Conservation (phyloP, 2,329 filamentous ascomycete species). For the Amesomyces nigricolor region DNA sequence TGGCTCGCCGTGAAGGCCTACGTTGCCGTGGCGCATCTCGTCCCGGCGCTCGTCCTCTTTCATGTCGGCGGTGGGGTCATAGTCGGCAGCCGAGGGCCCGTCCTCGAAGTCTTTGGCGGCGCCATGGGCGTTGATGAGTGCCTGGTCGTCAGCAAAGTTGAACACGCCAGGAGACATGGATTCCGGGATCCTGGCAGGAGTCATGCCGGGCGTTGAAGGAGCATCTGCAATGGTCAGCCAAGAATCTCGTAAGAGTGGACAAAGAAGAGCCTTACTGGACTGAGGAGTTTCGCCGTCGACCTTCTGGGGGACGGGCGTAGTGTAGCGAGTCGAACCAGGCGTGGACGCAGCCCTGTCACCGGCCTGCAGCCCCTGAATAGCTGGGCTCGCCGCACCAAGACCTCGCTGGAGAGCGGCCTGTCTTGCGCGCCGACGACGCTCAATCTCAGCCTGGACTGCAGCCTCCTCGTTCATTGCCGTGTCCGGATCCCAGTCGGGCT, state of each 20-base stretch:
- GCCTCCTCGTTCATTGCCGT: slow-evolving; percentile 62
- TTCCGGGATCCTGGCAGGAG: slow-evolving; percentile 36
- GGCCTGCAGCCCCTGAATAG: slow-evolving; percentile 69
- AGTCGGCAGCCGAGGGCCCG: slow-evolving; percentile 86
- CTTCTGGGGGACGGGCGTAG: slow-evolving; percentile 35
- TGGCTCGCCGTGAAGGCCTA: slow-evolving; percentile 43
- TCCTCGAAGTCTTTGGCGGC: slow-evolving; percentile 47
- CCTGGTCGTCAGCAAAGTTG: slow-evolving; percentile 60
- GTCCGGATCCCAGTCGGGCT: slow-evolving; percentile 45
- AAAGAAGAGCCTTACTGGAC: slow-evolving; percentile 38
- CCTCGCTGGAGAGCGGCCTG: slow-evolving; percentile 76
- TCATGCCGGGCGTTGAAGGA: slow-evolving; percentile 34
- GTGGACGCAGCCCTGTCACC: slow-evolving; percentile 55
- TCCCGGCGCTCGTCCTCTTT: slow-evolving; percentile 71
- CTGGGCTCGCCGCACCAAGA: slow-evolving; percentile 66
- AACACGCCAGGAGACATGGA: slow-evolving; percentile 54
- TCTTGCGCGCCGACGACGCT: slow-evolving; percentile 75
- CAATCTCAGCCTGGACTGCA: slow-evolving; percentile 62
- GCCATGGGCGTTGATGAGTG: slow-evolving; percentile 58
- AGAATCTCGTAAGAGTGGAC: neutral
- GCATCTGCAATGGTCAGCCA: slow-evolving; percentile 21
- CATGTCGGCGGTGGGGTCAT: slow-evolving; percentile 86
- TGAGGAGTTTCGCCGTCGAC: slow-evolving; percentile 40
- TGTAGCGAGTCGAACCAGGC: slow-evolving; percentile 43
- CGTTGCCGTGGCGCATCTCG: slow-evolving; percentile 56